Evolutionary conservation across 129 eudicot genomes (phyloP).

Genomic region (Artemisia tridentata): DNA sequence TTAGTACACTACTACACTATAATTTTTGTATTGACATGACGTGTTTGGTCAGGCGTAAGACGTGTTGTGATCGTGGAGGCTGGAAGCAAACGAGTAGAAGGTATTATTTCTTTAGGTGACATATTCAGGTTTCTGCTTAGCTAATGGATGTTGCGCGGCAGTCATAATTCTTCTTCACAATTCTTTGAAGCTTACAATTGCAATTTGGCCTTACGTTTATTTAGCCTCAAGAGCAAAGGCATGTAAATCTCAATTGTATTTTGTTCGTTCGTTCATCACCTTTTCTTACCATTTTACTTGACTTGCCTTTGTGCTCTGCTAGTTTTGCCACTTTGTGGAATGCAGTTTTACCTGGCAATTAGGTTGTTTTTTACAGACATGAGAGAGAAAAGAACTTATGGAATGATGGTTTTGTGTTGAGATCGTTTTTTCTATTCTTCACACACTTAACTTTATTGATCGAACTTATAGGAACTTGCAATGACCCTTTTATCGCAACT

Average conservation of each 20-base stretch:
- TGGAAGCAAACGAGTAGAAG: constrained; percentile 88
- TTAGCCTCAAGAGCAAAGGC: constrained; percentile 27
- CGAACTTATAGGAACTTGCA: neutral
- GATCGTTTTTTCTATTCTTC: constrained; percentile 15
- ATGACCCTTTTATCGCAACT: no score
- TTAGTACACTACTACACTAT: no score
- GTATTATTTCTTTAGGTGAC: constrained; percentile 68
- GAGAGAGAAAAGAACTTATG: neutral
- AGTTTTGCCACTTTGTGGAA: constrained; percentile 39
- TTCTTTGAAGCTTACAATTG: constrained; percentile 39
- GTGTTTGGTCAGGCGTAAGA: constrained; percentile 53
- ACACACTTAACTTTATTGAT: neutral
- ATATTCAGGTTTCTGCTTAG: constrained; percentile 71
- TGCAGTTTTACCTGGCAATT: constrained; percentile 36
- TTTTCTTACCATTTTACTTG: constrained; percentile 23
- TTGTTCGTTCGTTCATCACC: constrained; percentile 8
- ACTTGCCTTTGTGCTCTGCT: constrained; percentile 32
- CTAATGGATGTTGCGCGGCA: constrained; percentile 29
- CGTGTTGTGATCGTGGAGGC: constrained; percentile 82
- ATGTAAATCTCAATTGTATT: constrained; percentile 34
- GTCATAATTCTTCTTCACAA: constrained; percentile 26
- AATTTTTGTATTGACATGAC: neutral
- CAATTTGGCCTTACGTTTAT: constrained; percentile 25
- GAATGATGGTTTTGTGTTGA: constrained; percentile 22
- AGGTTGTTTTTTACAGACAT: constrained; percentile 15